Base-by-base conservation (phyloP, 2,329 filamentous ascomycete genomes). In the Paradendryphiella salina region DNA sequence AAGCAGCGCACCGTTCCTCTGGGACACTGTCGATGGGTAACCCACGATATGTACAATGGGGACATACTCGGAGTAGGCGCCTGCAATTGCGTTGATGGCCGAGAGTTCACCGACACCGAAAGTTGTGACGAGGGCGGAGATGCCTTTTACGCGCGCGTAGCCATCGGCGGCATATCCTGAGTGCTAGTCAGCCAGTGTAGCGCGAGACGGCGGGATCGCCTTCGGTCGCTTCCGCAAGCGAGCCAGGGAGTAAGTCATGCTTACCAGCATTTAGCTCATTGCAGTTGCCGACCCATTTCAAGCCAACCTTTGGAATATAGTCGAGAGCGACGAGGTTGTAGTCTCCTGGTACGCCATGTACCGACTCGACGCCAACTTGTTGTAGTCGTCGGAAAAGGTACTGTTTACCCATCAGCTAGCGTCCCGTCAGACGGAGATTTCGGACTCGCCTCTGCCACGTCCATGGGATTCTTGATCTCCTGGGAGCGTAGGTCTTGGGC, bases 221-320 rank as follows among this genome's bases (percentile, higher is more conserved):
- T 32, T 40, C 29, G 44, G 48, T 47, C 23, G 15, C 42, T 36
- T 13, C 9, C 10, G 34, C 20, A 17, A 26, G 23, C 23, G 23
- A 26, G 23, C 23, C 8, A 9, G 21, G 21, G 21, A 26, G 8
- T 10, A 26, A 10, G 20, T 23, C 50, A 36, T 48, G 57, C 66
- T 29, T 50, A 80, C 79, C 79, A 46, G 80, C 81, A 66, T 84
- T 83, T 45, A 85, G 75, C 67, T 85, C 82, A 67, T 85, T 85
- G 67, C 77, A 80, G 63, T 84, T 85, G 55, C 83, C 83, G 3
- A 84, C 80, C 82, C 82, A 85, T 37, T 76, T 68, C 17, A 85
- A 70, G 11, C 77, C 81, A 40, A 71, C 74, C 48, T 80, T 80
- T 18, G 79, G 73, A 14, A 85, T 67, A 60, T 84, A 84, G 67